Evolutionary conservation across 805 yeast species (phyloP).

Genomic region (Pichia ethanolica): DNA sequence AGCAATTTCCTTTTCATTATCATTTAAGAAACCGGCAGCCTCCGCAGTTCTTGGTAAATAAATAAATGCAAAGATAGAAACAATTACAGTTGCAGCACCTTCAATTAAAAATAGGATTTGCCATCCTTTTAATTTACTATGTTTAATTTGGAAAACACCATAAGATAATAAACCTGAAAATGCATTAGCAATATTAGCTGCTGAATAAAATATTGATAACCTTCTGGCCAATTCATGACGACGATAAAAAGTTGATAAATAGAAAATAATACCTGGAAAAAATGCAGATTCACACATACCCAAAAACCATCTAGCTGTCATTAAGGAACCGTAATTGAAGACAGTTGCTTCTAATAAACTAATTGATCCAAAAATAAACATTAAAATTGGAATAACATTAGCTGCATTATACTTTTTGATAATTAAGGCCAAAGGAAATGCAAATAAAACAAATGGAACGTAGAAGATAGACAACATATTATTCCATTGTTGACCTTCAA

Average conservation of each 20-base stretch:
- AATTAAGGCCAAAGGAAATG: slow-evolving; percentile 36
- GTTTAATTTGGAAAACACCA: slow-evolving; percentile 33
- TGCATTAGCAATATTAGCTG: slow-evolving; percentile 28
- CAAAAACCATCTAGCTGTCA: slow-evolving; percentile 31
- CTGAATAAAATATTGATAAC: slow-evolving; percentile 31
- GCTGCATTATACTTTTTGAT: slow-evolving; percentile 37
- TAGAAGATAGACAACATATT: slow-evolving; percentile 38
- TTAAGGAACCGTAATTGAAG: slow-evolving; percentile 31
- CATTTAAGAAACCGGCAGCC: slow-evolving; percentile 31
- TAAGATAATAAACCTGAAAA: slow-evolving; percentile 32
- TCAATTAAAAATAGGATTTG: slow-evolving; percentile 40
- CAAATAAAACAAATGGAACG: slow-evolving; percentile 38
- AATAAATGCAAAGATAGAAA: slow-evolving; percentile 28
- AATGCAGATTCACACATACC: slow-evolving; percentile 33
- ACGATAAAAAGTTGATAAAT: slow-evolving; percentile 32
- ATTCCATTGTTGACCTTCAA: slow-evolving; percentile 38
- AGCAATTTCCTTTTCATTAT: slow-evolving; percentile 35
- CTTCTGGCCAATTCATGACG: slow-evolving; percentile 32
- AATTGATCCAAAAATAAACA: slow-evolving; percentile 38
- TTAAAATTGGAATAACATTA: slow-evolving; percentile 35
- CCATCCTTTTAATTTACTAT: slow-evolving; percentile 36
- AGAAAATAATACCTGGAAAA: slow-evolving; percentile 33
- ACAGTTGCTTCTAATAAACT: slow-evolving; percentile 33
- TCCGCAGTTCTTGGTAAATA: slow-evolving; percentile 33
- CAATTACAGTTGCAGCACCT: slow-evolving; percentile 33